Evolutionary conservation across 73 alveolate genomes (phyloP).

Genomic region (Uronychia setigera): DNA sequence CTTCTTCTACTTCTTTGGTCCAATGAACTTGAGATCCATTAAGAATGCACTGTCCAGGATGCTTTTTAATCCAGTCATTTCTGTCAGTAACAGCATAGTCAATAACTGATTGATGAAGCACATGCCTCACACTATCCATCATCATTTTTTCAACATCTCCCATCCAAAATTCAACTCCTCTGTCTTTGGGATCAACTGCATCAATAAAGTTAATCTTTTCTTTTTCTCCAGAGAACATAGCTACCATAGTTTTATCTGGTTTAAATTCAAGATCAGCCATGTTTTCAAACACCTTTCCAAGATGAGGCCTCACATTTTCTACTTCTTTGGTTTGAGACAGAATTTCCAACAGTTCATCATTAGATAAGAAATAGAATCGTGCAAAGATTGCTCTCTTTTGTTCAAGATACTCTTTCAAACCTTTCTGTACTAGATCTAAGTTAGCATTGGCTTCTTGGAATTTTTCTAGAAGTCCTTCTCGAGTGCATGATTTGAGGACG

Average conservation of each 20-base stretch:
- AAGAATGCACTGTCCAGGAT: slow-evolving; percentile 99
- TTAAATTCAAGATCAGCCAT: slow-evolving; percentile 90
- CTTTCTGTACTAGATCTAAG: slow-evolving; percentile 93
- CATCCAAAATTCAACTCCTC: slow-evolving; percentile 99
- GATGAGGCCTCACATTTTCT: slow-evolving; percentile 95
- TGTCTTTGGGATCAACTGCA: slow-evolving; percentile 92
- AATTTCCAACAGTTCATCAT: slow-evolving; percentile 97
- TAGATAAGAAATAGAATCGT: slow-evolving; percentile 95
- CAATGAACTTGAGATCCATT: slow-evolving; percentile 99
- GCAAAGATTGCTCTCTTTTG: slow-evolving; percentile 95
- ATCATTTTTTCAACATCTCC: slow-evolving; percentile 99
- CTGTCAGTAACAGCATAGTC: slow-evolving; percentile 91
- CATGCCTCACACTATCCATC: slow-evolving; percentile 93
- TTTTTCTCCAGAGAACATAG: slow-evolving; percentile 92
- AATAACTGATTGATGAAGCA: slow-evolving; percentile 81
- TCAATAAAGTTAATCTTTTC: slow-evolving; percentile 94
- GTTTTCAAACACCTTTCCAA: slow-evolving; percentile 94
- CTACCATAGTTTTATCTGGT: slow-evolving; percentile 85
- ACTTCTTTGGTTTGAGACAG: slow-evolving; percentile 99
- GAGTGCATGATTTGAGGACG: slow-evolving; percentile 86
- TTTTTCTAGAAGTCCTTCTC: slow-evolving; percentile 89
- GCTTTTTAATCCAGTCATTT: slow-evolving; percentile 98
- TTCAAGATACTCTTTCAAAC: slow-evolving; percentile 98
- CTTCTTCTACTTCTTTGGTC: slow-evolving; percentile 99
- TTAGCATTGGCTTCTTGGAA: slow-evolving; percentile 90